These are phyloP conservation scores for Striga asiatica DNA, from an alignment of 257 asterid species.

Conservation along the genomic window DNA sequence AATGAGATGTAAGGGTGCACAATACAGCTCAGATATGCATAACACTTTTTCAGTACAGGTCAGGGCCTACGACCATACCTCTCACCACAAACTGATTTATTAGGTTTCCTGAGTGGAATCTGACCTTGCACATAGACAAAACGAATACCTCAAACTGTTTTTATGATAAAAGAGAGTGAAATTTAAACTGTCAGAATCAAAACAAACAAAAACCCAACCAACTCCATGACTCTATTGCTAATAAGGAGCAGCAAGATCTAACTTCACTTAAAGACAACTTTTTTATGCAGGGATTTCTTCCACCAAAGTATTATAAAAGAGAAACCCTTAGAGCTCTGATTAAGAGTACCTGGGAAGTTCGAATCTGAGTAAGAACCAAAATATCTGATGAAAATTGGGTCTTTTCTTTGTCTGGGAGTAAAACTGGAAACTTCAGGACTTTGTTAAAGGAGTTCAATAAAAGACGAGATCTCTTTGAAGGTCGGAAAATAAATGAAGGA, in stretches of 20 bases:
- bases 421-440: background rate
- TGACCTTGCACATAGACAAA: slow-evolving; percentile 12
- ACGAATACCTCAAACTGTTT: slow-evolving; percentile 1
- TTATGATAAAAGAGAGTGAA: slow-evolving; percentile 7
- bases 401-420: background rate
- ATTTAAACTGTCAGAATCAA: background rate
- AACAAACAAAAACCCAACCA: slow-evolving; percentile 8
- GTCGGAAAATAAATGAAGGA: no score
- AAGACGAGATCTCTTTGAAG: background rate
- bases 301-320: background rate
- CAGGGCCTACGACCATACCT: background rate
- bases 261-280: slow-evolving; percentile 14
- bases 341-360: slow-evolving; percentile 12
- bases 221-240: slow-evolving; percentile 1
- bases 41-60: slow-evolving; percentile 6
- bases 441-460: background rate
- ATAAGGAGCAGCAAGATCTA: background rate
- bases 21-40: slow-evolving; percentile 21
- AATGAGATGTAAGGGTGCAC: slow-evolving; percentile 8
- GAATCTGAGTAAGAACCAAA: slow-evolving; percentile 5
- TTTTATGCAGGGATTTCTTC: background rate
- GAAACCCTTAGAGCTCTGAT: background rate
- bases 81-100: slow-evolving; percentile 8
- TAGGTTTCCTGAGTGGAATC: slow-evolving; percentile 13
- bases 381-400: slow-evolving; percentile 4